phyloP scores from a whole-genome alignment of 1,284 basidiomycete genomes.

The Anthracocystis panici-leucophaei region DNA sequence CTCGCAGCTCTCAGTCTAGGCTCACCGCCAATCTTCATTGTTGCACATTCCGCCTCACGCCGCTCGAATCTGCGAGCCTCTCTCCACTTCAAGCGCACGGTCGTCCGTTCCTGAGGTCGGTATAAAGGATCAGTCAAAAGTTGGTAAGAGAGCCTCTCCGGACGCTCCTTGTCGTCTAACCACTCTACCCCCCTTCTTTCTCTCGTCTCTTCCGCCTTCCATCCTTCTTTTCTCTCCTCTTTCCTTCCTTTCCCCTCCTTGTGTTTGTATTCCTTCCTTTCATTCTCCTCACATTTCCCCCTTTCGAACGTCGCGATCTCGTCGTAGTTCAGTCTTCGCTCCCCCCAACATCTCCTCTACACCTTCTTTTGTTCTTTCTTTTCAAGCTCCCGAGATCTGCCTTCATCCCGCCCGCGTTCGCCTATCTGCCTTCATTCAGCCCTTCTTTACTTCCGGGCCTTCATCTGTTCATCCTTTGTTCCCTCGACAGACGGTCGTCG shows the following conservation, averaged over 20 bases:
- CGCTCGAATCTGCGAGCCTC: conserved; percentile 1
- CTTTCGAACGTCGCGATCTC: background rate
- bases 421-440: conserved; percentile 1
- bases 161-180: conserved; percentile 1
- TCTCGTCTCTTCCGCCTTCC: background rate
- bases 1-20: conserved; percentile 7
- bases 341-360: background rate
- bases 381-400: background rate
- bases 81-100: conserved; percentile 1
- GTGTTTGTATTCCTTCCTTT: background rate
- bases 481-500: conserved; percentile 2
- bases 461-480: conserved; percentile 1
- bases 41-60: conserved; percentile 3
- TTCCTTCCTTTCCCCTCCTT: background rate
- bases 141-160: background rate
- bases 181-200: background rate
- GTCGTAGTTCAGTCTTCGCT: background rate
- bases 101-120: background rate
- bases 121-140: conserved; percentile 1
- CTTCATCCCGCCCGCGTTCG: background rate
- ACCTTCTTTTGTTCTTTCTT: background rate
- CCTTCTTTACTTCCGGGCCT: background rate
- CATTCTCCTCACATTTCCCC: background rate
- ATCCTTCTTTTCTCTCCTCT: background rate
- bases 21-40: conserved; percentile 7